A percentile compares a stretch with the other conserved stretches of the same genome.
These are phyloP conservation scores for Aspergillus avenaceus DNA, from an alignment of 495 filamentous ascomycete genomes.

Conservation along the genomic window DNA sequence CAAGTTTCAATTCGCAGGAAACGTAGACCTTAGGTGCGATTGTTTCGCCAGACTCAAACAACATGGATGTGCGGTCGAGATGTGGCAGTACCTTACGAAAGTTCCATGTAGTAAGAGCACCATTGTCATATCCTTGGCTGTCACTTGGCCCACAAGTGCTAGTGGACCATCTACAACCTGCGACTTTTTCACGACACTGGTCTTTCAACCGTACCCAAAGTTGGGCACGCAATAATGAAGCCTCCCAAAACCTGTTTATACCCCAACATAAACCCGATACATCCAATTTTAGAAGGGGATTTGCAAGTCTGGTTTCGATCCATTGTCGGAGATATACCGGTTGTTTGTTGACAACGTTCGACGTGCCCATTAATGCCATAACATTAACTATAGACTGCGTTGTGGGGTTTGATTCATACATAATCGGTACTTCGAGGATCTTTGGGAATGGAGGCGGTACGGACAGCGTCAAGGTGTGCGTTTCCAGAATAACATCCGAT, in stretches of 20 bases:
- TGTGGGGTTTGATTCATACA: conserved; percentile 39
- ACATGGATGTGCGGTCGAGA: conserved; percentile 36
- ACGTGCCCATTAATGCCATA: conserved; percentile 19
- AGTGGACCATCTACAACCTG: background rate
- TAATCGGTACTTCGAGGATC: conserved; percentile 31
- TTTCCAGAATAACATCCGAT: conserved; percentile 23
- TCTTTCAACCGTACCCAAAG: conserved; percentile 35
- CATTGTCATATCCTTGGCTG: background rate
- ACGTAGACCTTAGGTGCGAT: conserved; percentile 23
- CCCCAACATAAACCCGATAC: conserved; percentile 42
- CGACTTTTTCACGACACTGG: conserved; percentile 10
- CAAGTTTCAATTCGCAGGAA: conserved; percentile 29
- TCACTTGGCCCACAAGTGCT: background rate
- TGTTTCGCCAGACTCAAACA: conserved; percentile 23
- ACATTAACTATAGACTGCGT: conserved; percentile 31
- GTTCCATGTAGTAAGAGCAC: conserved; percentile 20
- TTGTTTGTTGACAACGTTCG: conserved; percentile 22
- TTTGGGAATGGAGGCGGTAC: conserved; percentile 36
- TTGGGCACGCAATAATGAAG: conserved; percentile 30
- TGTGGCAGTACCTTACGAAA: conserved; percentile 32
- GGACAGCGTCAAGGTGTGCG: conserved; percentile 33
- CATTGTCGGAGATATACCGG: conserved; percentile 34
- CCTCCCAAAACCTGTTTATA: conserved; percentile 43
- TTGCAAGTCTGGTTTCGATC: conserved; percentile 34
- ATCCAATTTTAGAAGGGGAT: conserved; percentile 35